Conservation (phyloP, 805 yeast species). For the Tetrapisispora phaffii region DNA sequence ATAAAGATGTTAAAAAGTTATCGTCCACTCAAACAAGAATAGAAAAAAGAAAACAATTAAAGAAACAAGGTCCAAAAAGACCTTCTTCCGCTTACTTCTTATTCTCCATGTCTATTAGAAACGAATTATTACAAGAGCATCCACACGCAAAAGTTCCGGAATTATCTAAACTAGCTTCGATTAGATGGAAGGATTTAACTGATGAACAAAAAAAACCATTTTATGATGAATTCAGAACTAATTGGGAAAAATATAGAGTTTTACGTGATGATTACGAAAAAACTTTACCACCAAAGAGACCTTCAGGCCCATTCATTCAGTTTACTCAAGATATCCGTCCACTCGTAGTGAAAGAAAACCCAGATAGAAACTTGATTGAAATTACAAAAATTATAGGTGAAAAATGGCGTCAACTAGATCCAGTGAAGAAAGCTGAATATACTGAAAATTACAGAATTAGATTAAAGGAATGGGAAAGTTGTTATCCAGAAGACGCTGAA, state of each 20-base stretch:
- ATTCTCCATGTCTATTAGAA: slow-evolving; percentile 29
- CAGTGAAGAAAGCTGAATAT: slow-evolving; percentile 23
- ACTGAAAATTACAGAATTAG: slow-evolving; percentile 30
- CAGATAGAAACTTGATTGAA: slow-evolving; percentile 28
- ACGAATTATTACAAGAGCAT: slow-evolving; percentile 22
- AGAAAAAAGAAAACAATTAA: slow-evolving; percentile 28
- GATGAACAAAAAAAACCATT: slow-evolving; percentile 72
- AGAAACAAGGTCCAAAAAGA: slow-evolving; percentile 31
- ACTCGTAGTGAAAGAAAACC: slow-evolving; percentile 24
- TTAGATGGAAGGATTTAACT: slow-evolving; percentile 76
- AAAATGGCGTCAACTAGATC: slow-evolving; percentile 27
- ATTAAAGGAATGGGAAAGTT: slow-evolving; percentile 33
- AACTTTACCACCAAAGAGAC: slow-evolving; percentile 24
- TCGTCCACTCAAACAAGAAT: slow-evolving; percentile 30
- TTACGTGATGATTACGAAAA: slow-evolving; percentile 29
- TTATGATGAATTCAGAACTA: slow-evolving; percentile 41
- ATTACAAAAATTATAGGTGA: slow-evolving; percentile 27
- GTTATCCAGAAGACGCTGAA: slow-evolving; percentile 24
- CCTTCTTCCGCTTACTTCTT: slow-evolving; percentile 33
- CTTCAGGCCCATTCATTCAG: slow-evolving; percentile 22
- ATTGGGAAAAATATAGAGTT: slow-evolving; percentile 29
- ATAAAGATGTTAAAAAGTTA: slow-evolving; percentile 22
- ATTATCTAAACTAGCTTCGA: slow-evolving; percentile 62
- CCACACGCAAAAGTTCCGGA: slow-evolving; percentile 33
- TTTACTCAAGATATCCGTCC: slow-evolving; percentile 30